Evolutionary conservation across 2,329 filamentous ascomycete genomes (phyloP).

Genomic region (Bipolaris bicolor): DNA sequence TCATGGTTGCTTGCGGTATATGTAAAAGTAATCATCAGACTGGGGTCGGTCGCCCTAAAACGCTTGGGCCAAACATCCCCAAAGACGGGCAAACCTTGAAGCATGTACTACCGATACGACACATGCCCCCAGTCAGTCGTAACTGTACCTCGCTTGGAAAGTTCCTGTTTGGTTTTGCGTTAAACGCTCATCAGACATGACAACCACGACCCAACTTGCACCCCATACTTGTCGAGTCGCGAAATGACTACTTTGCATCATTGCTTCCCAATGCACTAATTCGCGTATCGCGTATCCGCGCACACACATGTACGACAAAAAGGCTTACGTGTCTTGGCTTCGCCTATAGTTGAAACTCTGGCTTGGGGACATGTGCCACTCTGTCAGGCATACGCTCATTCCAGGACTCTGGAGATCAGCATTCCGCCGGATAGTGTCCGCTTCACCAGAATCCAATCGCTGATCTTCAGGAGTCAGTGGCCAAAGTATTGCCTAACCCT

Average conservation of each 20-base stretch:
- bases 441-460: conserved; percentile 8
- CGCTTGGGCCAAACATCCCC: not conserved
- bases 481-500: not conserved
- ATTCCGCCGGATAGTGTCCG: conserved; percentile 11
- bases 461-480: conserved; percentile 10
- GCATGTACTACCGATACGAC: not conserved
- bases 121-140: not conserved
- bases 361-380: conserved; percentile 1
- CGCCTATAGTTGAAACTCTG: not conserved
- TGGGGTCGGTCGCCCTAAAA: not conserved
- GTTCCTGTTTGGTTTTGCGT: not conserved
- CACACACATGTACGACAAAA: not conserved
- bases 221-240: not conserved
- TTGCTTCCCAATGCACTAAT: not conserved
- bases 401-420: conserved; percentile 10
- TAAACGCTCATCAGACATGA: not conserved
- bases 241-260: not conserved
- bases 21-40: too few species aligned
- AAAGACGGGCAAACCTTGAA: not conserved
- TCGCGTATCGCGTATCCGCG: not conserved
- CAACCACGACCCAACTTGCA: not conserved
- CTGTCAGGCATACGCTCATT: conserved; percentile 9
- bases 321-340: not conserved
- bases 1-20: too few species aligned
- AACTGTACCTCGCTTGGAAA: not conserved